phyloP scores from a whole-genome alignment of 371 early-diverging fungal species.

The Rhizopus arrhizus region DNA sequence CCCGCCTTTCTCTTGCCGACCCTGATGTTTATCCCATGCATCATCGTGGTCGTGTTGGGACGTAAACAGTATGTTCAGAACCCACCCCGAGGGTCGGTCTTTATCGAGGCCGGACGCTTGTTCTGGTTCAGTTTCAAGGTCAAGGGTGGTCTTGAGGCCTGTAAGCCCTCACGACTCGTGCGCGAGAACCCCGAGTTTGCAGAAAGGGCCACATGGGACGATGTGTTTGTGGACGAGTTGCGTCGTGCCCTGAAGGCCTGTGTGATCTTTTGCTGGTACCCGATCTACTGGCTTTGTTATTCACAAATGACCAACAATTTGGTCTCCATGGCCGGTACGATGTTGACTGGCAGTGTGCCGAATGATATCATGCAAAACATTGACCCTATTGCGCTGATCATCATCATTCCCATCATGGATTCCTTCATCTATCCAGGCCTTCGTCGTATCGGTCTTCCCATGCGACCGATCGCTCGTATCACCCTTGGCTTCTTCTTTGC shows the following conservation, averaged over 20 bases:
- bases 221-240: slow-evolving; percentile 70
- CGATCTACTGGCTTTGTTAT: slow-evolving; percentile 76
- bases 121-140: slow-evolving; percentile 11
- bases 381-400: slow-evolving; percentile 66
- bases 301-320: slow-evolving; percentile 74
- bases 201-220: slow-evolving; percentile 57
- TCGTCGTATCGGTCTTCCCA: slow-evolving; percentile 57
- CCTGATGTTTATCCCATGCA: slow-evolving; percentile 62
- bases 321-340: slow-evolving; percentile 68
- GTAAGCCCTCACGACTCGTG: slow-evolving; percentile 34
- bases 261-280: slow-evolving; percentile 69
- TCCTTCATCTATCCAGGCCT: slow-evolving; percentile 66
- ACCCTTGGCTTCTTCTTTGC: slow-evolving; percentile 68
- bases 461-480: slow-evolving; percentile 72
- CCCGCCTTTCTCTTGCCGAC: slow-evolving; percentile 66
- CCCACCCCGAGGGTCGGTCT: slow-evolving; percentile 57
- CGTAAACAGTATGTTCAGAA: slow-evolving; percentile 53
- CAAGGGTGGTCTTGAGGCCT: slow-evolving; percentile 35
- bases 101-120: slow-evolving; percentile 30
- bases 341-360: slow-evolving; percentile 61
- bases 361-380: slow-evolving; percentile 66
- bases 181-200: slow-evolving; percentile 25
- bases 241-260: slow-evolving; percentile 63
- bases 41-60: slow-evolving; percentile 56
- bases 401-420: slow-evolving; percentile 75